Evolutionary conservation across 1,284 basidiomycete species (phyloP).

Genomic region (Chalciporus sp.): DNA sequence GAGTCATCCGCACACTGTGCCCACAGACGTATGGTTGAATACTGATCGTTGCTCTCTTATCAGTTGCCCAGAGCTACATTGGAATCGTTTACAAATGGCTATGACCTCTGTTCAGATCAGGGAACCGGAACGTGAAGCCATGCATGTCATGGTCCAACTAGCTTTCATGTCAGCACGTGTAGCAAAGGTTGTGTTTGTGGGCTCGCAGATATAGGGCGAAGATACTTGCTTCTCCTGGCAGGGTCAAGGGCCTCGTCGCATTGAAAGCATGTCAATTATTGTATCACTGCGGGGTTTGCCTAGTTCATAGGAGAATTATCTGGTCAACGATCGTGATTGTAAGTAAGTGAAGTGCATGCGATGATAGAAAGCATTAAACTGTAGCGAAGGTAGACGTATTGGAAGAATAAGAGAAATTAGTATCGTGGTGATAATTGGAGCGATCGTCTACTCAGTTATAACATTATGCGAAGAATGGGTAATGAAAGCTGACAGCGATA

Average conservation of each 20-base stretch:
- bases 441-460: constrained; percentile 34
- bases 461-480: constrained; percentile 37
- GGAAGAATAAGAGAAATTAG: constrained; percentile 37
- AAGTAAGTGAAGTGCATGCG: constrained; percentile 27
- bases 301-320: constrained; percentile 15
- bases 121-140: background rate
- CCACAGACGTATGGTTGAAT: background rate
- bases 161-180: background rate
- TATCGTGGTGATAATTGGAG: constrained; percentile 34
- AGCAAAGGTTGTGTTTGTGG: background rate
- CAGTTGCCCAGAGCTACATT: background rate
- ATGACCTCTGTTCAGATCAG: background rate
- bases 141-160: background rate
- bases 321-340: constrained; percentile 6
- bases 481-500: constrained; percentile 37
- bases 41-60: background rate
- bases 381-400: constrained; percentile 26
- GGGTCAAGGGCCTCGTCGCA: constrained; percentile 24
- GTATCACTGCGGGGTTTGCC: constrained; percentile 7
- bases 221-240: constrained; percentile 15
- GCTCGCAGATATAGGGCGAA: constrained; percentile 6
- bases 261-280: background rate
- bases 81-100: background rate
- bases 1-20: background rate
- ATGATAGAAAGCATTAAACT: constrained; percentile 34